A percentile compares a stretch with the other conserved stretches of the same genome.
phyloP scores from a whole-genome alignment of 2,329 filamentous ascomycete genomes.

The Aureobasidium sp. region DNA sequence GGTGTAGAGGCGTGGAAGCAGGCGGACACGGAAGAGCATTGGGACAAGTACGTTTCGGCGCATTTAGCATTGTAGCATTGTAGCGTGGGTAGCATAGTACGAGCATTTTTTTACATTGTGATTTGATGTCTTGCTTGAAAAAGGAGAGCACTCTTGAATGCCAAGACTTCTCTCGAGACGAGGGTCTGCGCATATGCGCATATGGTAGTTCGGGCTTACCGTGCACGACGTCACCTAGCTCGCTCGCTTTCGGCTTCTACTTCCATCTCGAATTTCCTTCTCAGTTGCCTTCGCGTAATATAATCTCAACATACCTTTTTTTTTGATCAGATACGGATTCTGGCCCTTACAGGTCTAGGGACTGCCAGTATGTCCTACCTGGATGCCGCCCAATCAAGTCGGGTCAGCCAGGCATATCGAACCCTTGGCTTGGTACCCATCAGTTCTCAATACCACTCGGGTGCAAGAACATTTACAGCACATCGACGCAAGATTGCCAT shows the following conservation, averaged over 20 bases:
- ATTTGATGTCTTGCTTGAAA: not conserved
- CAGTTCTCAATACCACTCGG: not conserved
- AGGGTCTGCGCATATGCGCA: not conserved
- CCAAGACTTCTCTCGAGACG: not conserved
- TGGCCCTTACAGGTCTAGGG: not conserved
- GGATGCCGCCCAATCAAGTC: not conserved
- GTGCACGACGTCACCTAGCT: not conserved
- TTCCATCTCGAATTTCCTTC: not conserved
- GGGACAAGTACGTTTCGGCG: slow-evolving; percentile 16
- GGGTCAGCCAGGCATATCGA: not conserved
- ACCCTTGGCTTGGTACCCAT: not conserved
- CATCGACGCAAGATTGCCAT: slow-evolving; percentile 4
- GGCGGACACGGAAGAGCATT: slow-evolving; percentile 27
- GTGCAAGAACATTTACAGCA: not conserved
- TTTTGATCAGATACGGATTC: not conserved
- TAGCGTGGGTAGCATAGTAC: not conserved
- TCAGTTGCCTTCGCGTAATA: not conserved
- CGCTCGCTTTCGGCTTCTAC: not conserved
- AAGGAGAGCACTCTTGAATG: not conserved
- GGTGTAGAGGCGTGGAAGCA: slow-evolving; percentile 26
- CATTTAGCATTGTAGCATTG: slow-evolving; percentile 2
- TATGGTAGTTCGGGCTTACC: not conserved
- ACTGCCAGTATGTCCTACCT: not conserved
- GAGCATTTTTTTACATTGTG: not conserved
- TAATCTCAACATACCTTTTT: not conserved